These are phyloP conservation scores for Penicillium sp. DNA, from an alignment of 2,329 filamentous ascomycete species.

Conservation along the genomic window DNA sequence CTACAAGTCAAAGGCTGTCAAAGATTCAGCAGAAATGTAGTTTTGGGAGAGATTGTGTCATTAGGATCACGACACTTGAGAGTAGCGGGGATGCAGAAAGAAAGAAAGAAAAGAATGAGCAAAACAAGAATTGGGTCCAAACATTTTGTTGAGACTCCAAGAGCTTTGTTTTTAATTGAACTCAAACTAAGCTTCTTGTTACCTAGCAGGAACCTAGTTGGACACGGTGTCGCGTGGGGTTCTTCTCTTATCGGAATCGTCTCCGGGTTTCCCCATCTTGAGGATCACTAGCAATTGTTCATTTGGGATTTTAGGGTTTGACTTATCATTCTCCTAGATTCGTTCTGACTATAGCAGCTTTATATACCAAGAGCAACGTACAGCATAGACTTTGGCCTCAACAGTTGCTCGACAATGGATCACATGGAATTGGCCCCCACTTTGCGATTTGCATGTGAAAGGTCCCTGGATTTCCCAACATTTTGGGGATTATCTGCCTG, in stretches of 20 bases:
- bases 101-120: neutral
- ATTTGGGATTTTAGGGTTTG: no score
- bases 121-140: neutral
- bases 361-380: neutral
- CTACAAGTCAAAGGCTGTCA: neutral
- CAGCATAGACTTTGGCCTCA: neutral
- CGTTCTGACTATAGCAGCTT: no score
- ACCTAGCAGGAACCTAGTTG: neutral
- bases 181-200: neutral
- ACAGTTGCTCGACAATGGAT: neutral
- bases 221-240: conserved; percentile 1
- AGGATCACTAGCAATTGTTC: neutral
- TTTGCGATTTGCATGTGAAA: conserved; percentile 7
- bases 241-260: neutral
- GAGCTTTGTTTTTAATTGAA: conserved; percentile 1
- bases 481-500: neutral
- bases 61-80: neutral
- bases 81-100: neutral
- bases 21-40: neutral
- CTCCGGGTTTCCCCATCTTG: neutral
- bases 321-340: no score
- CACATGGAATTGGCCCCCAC: conserved; percentile 4
- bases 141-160: conserved; percentile 7
- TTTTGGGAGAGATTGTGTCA: neutral
- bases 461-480: conserved; percentile 7